These are phyloP conservation scores for Cyclotella sp. DNA, from an alignment of 108 stramenopile genomes.

Conservation along the genomic window DNA sequence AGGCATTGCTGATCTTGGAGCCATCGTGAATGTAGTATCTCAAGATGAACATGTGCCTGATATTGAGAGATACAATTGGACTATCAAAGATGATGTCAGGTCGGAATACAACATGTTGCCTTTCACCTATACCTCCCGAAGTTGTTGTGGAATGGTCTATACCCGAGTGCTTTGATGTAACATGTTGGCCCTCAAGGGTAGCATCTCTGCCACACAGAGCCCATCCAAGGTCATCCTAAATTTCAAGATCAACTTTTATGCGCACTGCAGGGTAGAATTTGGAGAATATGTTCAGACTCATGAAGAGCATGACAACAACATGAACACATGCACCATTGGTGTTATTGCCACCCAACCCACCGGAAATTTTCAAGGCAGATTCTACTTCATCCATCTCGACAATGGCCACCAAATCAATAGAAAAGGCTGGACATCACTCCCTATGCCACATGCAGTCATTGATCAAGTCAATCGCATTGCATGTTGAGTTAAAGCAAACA, in stretches of 20 bases:
- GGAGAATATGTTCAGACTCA: conserved; percentile 26
- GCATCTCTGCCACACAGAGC: background rate
- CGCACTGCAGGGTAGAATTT: conserved; percentile 1
- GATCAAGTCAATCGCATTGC: background rate
- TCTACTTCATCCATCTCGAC: background rate
- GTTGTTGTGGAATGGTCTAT: background rate
- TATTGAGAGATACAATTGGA: background rate
- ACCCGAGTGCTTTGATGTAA: background rate
- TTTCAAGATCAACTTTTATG: background rate
- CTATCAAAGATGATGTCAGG: background rate
- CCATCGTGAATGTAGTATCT: no score
- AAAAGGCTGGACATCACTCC: background rate
- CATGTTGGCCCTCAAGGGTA: background rate
- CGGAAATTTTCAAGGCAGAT: no score
- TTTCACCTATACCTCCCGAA: background rate
- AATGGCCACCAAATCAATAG: background rate
- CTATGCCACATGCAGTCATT: background rate
- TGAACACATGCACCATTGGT: conserved; percentile 11
- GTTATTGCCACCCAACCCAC: background rate
- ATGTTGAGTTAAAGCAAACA: no score
- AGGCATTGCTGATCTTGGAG: background rate
- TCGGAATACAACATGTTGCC: background rate
- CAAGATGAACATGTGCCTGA: no score
- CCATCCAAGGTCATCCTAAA: background rate
- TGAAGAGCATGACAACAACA: conserved; percentile 46